A percentile compares a stretch with the other conserved stretches of the same genome.
Evolutionary conservation across 148 eudicot genomes (phyloP).

Genomic region (Rhododendron molle): DNA sequence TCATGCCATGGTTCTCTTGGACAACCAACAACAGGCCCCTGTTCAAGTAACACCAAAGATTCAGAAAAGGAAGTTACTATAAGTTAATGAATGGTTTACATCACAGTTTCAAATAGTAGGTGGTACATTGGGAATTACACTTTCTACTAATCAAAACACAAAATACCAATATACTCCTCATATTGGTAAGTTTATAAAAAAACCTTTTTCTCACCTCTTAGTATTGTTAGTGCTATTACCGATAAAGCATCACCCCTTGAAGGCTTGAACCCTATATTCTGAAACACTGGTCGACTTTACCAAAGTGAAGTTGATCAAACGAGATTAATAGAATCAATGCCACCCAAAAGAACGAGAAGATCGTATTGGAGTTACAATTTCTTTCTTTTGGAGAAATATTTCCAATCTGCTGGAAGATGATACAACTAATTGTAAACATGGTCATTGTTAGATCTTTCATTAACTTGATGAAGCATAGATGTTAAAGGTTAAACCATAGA

Average conservation of each 20-base stretch:
- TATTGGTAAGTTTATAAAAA: too few species aligned
- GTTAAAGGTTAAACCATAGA: neutral
- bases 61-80: neutral
- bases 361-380: neutral
- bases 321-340: neutral
- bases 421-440: neutral
- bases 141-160: too few species aligned
- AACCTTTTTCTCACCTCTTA: neutral
- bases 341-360: neutral
- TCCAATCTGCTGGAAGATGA: neutral
- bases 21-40: slow-evolving; percentile 74
- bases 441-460: neutral
- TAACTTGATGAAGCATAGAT: neutral
- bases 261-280: neutral
- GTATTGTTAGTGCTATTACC: neutral
- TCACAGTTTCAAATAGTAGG: neutral
- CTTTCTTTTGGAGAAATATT: neutral
- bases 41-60: slow-evolving; percentile 3
- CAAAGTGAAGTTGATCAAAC: neutral
- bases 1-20: slow-evolving; percentile 99
- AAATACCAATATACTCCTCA: neutral
- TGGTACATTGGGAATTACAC: neutral
- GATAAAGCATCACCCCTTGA: neutral
- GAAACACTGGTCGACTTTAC: too few species aligned
- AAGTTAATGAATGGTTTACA: neutral